Conservation (phyloP, 2,329 filamentous ascomycete genomes). For the Colletotrichum filicis region DNA sequence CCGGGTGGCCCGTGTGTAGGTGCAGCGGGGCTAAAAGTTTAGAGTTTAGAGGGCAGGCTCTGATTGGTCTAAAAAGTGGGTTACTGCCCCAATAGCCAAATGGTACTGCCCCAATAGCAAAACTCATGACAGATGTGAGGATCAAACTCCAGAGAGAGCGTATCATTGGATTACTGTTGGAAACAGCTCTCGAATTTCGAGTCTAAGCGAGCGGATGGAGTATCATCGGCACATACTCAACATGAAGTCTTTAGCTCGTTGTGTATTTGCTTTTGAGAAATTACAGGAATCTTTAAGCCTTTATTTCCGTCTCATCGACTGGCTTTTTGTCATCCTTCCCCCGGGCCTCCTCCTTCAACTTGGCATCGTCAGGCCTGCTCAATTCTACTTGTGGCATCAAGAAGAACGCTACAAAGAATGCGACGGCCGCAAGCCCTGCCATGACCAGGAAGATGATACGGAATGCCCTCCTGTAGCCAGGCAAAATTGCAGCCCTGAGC, state of each 20-base stretch:
- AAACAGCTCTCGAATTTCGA: too few relatives aligned
- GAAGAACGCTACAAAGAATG: conserved; percentile 50
- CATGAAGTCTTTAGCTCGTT: not conserved
- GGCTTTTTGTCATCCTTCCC: conserved; percentile 13
- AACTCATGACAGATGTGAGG: too few relatives aligned
- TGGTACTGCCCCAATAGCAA: too few relatives aligned
- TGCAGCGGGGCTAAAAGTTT: too few relatives aligned
- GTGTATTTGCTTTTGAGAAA: not conserved
- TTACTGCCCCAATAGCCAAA: too few relatives aligned
- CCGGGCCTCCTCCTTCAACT: conserved; percentile 48
- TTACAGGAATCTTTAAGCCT: not conserved
- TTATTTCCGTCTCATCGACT: not conserved
- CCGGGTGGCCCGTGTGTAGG: too few relatives aligned
- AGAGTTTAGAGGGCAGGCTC: too few relatives aligned
- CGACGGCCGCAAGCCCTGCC: conserved; percentile 46
- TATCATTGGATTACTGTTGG: too few relatives aligned
- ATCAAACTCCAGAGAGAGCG: too few relatives aligned
- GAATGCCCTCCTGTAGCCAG: conserved; percentile 50
- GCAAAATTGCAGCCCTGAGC: conserved; percentile 45
- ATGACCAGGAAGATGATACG: conserved; percentile 51
- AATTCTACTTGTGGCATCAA: conserved; percentile 54
- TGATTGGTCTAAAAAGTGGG: too few relatives aligned
- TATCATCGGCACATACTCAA: too few relatives aligned
- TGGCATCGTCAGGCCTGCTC: conserved; percentile 48
- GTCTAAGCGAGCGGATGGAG: too few relatives aligned